These are phyloP conservation scores for Coemansia linderi DNA, from an alignment of 371 early-diverging fungal species.

Conservation along the genomic window DNA sequence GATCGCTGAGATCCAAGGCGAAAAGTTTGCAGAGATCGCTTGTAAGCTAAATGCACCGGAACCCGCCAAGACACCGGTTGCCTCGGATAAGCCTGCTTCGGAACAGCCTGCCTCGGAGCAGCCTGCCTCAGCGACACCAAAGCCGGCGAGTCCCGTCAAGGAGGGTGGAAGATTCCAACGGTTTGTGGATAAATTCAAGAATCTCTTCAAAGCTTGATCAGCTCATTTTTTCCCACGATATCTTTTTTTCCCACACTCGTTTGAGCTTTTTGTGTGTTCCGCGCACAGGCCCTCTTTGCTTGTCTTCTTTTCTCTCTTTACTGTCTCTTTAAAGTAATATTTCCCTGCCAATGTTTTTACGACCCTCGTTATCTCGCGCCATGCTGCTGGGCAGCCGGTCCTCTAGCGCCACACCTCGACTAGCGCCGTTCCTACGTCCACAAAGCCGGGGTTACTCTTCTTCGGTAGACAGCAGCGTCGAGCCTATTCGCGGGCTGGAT, in stretches of 20 bases:
- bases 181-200: constrained; percentile 24
- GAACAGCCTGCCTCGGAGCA: too few species aligned
- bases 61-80: background rate
- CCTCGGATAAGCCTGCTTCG: constrained; percentile 11
- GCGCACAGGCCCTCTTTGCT: background rate
- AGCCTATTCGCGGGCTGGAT: constrained; percentile 47
- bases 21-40: constrained; percentile 64
- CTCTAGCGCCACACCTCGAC: background rate
- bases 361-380: background rate
- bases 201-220: constrained; percentile 14
- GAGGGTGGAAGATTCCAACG: background rate
- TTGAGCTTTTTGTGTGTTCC: background rate
- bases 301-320: background rate
- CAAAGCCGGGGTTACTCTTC: constrained; percentile 29
- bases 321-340: background rate
- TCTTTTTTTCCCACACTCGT: background rate
- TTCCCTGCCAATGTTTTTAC: background rate
- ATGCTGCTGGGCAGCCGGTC: background rate
- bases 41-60: constrained; percentile 38
- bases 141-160: background rate
- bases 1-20: constrained; percentile 68
- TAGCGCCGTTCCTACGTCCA: background rate
- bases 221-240: background rate
- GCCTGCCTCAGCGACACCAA: background rate
- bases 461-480: constrained; percentile 19